Evolutionary conservation across 2,329 filamentous ascomycete genomes (phyloP).

Genomic region (Fusarium clavum): DNA sequence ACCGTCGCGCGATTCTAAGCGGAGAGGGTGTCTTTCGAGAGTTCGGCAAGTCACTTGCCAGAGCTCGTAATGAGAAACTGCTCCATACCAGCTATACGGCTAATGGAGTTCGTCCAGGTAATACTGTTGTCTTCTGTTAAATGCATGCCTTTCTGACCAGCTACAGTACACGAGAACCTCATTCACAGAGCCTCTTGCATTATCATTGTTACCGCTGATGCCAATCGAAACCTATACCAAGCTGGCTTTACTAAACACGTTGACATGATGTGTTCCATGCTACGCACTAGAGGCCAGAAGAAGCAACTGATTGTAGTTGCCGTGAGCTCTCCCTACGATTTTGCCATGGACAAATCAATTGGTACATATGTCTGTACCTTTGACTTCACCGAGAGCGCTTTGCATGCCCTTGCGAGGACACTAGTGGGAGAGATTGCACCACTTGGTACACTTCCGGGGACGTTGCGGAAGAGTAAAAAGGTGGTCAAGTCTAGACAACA

Average conservation of each 20-base stretch:
- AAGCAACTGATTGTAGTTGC: constrained; percentile 92
- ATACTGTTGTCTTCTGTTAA: constrained; percentile 15
- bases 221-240: constrained; percentile 93
- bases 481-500: constrained; percentile 89
- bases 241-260: constrained; percentile 96
- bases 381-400: constrained; percentile 93
- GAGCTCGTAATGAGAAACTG: constrained; percentile 85
- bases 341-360: constrained; percentile 90
- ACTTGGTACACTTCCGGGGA: constrained; percentile 73
- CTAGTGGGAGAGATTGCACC: constrained; percentile 80
- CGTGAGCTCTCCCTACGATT: constrained; percentile 96
- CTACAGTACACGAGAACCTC: constrained; percentile 83
- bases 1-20: constrained; percentile 79
- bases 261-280: constrained; percentile 92
- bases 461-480: constrained; percentile 87
- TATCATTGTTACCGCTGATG: constrained; percentile 91
- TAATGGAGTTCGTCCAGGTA: constrained; percentile 84
- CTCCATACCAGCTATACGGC: constrained; percentile 96
- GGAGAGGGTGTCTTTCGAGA: constrained; percentile 94
- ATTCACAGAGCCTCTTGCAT: constrained; percentile 90
- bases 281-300: constrained; percentile 80
- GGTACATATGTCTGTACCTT: constrained; percentile 96
- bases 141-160: constrained; percentile 6
- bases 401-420: constrained; percentile 84
- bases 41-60: constrained; percentile 86